Evolutionary conservation across 371 early-diverging fungal species (phyloP).

Genomic region (Massospora cicadina): DNA sequence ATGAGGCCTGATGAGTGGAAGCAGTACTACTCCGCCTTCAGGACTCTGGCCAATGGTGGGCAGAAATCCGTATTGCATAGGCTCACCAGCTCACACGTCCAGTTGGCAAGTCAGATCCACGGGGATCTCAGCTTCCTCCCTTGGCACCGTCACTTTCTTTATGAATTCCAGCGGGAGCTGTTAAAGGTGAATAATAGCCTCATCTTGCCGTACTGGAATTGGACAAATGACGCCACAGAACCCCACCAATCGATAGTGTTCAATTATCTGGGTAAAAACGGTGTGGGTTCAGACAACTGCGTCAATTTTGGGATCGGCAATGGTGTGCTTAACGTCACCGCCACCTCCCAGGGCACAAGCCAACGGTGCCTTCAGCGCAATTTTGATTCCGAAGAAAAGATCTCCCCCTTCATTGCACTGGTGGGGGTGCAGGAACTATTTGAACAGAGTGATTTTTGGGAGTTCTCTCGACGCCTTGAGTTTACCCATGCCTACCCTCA

Average conservation of each 20-base stretch:
- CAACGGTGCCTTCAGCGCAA: background rate
- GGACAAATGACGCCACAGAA: background rate
- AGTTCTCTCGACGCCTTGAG: background rate
- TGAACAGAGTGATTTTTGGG: background rate
- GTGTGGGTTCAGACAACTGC: background rate
- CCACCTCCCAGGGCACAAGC: background rate
- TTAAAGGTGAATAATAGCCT: background rate
- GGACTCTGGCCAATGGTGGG: background rate
- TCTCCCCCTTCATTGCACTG: background rate
- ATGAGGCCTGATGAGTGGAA: background rate
- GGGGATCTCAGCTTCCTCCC: background rate
- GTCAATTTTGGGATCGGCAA: background rate
- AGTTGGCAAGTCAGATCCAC: background rate
- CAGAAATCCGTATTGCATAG: background rate
- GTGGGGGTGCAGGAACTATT: background rate
- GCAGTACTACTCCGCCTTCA: background rate
- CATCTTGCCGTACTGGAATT: constrained; percentile 7
- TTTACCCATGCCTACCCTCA: constrained; percentile 4
- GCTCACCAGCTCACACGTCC: background rate
- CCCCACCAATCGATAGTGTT: background rate
- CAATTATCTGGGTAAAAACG: background rate
- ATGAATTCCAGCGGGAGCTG: background rate
- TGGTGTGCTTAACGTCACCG: background rate
- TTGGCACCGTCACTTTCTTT: constrained; percentile 9
- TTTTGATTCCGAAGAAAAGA: background rate